Percentiles rank a stretch among this genome's conserved stretches.
Conservation (phyloP, 202 grass and related monocot species). For the Digitaria exilis region DNA sequence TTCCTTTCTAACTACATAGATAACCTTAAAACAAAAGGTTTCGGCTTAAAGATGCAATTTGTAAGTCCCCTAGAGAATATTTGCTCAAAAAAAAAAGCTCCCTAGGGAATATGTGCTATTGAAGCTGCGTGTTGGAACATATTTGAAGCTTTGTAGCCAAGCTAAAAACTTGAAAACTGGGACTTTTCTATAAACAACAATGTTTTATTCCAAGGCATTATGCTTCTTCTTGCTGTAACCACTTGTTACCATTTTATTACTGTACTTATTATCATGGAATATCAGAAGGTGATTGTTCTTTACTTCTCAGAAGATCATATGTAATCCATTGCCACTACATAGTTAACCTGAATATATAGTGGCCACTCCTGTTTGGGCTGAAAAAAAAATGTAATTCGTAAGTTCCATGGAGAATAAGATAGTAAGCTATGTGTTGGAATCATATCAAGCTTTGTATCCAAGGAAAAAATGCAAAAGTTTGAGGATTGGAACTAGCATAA, state of each 20-base stretch:
- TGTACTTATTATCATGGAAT: constrained; percentile 16
- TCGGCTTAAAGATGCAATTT: constrained; percentile 1
- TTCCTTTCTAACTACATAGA: not conserved
- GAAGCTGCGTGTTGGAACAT: constrained; percentile 4
- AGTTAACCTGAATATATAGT: not conserved
- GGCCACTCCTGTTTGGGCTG: not conserved
- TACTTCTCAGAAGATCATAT: not conserved
- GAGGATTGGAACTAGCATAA: not conserved
- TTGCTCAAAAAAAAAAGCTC: no score
- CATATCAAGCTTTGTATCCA: not conserved
- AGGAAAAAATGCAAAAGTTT: not conserved
- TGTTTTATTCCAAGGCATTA: not conserved
- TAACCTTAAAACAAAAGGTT: not conserved
- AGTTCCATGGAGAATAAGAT: not conserved
- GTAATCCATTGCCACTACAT: not conserved
- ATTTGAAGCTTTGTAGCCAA: not conserved
- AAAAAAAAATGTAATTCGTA: not conserved
- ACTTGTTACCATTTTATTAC: not conserved
- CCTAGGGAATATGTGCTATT: no score
- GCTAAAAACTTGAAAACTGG: not conserved
- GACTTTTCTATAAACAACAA: not conserved
- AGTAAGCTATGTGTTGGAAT: not conserved
- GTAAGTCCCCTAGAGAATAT: not conserved
- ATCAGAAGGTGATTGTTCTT: no score
- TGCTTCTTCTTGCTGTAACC: not conserved